Percentiles rank a stretch among this genome's conserved stretches.
Evolutionary conservation across 345 rosid genomes (phyloP).

Genomic region (Fremontodendron californicum): DNA sequence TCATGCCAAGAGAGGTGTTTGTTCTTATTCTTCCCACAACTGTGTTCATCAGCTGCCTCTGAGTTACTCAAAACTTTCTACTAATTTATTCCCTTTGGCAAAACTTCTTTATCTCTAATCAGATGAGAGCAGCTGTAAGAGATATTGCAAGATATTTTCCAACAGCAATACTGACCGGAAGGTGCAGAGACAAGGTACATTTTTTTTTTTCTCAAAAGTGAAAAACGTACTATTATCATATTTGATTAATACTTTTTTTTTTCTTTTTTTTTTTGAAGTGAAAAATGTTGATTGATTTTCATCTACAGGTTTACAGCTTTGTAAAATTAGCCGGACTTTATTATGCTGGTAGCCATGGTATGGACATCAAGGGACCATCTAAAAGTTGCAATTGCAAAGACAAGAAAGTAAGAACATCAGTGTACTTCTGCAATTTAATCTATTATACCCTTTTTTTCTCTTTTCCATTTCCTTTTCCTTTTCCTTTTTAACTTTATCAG

Average conservation of each 20-base stretch:
- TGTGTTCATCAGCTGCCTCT: background rate
- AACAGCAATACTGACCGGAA: slow-evolving; percentile 91
- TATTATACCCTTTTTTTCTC: background rate
- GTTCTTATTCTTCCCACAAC: background rate
- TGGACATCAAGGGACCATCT: slow-evolving; percentile 93
- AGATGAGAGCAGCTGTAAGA: slow-evolving; percentile 89
- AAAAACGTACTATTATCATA: background rate
- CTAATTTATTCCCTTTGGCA: background rate
- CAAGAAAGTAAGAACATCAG: slow-evolving; percentile 35
- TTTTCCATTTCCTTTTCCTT: no score
- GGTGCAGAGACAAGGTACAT: slow-evolving; percentile 92
- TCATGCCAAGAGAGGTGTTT: slow-evolving; percentile 73
- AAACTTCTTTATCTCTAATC: background rate
- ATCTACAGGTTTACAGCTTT: slow-evolving; percentile 68
- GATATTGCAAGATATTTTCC: slow-evolving; percentile 69
- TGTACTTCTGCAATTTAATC: background rate
- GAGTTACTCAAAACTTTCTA: background rate
- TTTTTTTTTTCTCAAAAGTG: background rate
- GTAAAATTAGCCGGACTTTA: slow-evolving; percentile 73
- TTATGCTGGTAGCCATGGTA: slow-evolving; percentile 98
- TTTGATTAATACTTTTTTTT: background rate
- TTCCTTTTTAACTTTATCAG: background rate
- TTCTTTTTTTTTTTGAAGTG: background rate
- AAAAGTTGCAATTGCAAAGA: slow-evolving; percentile 29
- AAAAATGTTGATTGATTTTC: background rate